Base-by-base conservation (phyloP, 1,139 yeast genomes). In the Hemisphaericaspora xylofermentans region DNA sequence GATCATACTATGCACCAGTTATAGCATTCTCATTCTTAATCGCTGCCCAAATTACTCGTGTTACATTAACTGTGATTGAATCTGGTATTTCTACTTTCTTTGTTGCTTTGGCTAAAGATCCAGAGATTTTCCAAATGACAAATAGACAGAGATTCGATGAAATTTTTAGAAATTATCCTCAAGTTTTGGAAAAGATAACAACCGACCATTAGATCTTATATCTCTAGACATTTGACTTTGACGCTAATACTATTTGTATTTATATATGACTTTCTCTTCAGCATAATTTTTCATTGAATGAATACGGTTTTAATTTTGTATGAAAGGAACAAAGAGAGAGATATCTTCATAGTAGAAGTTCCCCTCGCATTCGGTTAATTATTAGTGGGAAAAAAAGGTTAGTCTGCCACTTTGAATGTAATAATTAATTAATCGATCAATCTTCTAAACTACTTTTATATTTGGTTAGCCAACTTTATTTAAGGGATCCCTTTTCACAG, bases 71-170 rank as follows among this genome's bases (percentile, higher is more conserved):
- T 17, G 85, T 88, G 1, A 80, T 89, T 45, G 82, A 80, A 46
- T 82, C 91, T 1, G 97, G 97, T 12, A 79, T 85, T 1, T 80
- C 95, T 3, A 85, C 96, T 0, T 84, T 91, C 60, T 89, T 89
- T 62, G 84, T 89, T 37, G 93, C 95, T 1, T 71, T 88, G 58
- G 93, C 94, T 10, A 82, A 82, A 53, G 95, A 89, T 53, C 96
- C 97, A 0, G 94, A 88, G 52, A 82, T 88, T 6, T 84, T 84
- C 71, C 81, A 80, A 54, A 76, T 78, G 67, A 77, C 88, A 35
- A 84, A 88, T 58, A 88, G 96, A 41, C 82, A 82, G 38, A 70
- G 81, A 45, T 89, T 85, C 60, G 86, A 85, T 48, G 81, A 79
- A 53, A 71, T 89, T 36, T 81, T 87, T 54, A 65, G 78, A 48